A percentile compares a stretch with the other conserved stretches of the same genome.
Conservation (phyloP, 106 monocot species). For the Platanthera guangdongensis region DNA sequence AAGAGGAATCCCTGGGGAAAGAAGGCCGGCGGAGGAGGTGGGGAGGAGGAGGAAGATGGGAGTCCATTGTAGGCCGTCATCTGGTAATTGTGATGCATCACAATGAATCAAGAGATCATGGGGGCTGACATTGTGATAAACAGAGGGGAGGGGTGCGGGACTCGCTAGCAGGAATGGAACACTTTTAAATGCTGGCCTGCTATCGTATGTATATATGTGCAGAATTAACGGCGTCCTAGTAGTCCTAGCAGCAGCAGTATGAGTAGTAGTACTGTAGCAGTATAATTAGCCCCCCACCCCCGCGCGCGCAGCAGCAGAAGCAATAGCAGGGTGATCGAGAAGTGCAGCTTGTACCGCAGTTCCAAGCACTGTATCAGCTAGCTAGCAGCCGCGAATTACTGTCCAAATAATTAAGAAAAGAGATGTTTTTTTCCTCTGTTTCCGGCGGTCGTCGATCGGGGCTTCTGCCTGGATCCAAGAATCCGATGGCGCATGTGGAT, state of each 20-base stretch:
- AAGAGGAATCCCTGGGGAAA: conserved; percentile 21
- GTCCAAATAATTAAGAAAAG: neutral
- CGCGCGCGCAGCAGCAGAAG: neutral
- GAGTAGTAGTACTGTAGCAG: neutral
- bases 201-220: neutral
- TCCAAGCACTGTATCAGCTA: neutral
- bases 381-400: neutral
- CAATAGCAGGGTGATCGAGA: neutral
- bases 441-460: neutral
- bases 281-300: neutral
- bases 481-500: conserved; percentile 3
- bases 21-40: conserved; percentile 55
- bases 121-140: neutral
- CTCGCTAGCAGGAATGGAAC: neutral
- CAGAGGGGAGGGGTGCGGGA: neutral
- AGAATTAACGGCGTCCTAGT: neutral
- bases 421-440: neutral
- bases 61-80: conserved; percentile 53
- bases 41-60: conserved; percentile 46
- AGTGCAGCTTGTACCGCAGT: neutral
- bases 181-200: neutral
- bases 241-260: neutral
- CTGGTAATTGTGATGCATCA: conserved; percentile 9
- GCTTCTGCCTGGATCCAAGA: conserved; percentile 1
- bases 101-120: neutral